Conservation (phyloP, 1,284 basidiomycete species). For the Lignosus rhinocerotis region DNA sequence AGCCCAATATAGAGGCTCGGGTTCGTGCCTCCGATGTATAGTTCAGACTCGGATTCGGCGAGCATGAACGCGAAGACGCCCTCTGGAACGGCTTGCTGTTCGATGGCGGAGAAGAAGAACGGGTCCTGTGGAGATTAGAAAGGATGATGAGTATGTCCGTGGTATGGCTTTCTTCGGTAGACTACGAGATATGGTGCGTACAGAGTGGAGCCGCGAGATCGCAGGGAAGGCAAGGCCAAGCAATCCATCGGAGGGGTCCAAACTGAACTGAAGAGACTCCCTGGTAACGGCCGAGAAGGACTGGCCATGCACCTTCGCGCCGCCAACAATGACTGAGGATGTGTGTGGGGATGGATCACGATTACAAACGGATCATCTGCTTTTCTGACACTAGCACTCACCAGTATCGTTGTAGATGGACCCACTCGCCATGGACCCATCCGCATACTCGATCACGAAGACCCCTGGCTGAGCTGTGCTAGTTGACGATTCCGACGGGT, state of each 20-base stretch:
- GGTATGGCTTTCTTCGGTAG: no score
- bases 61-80: conserved; percentile 52
- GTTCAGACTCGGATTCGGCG: conserved; percentile 42
- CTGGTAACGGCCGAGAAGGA: conserved; percentile 20
- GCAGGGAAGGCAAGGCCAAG: conserved; percentile 27
- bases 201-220: conserved; percentile 17
- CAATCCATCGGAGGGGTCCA: conserved; percentile 24
- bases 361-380: no score
- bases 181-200: not conserved
- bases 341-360: not conserved
- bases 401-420: conserved; percentile 51
- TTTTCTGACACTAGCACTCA: conserved; percentile 9
- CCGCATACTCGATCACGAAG: conserved; percentile 53
- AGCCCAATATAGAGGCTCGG: conserved; percentile 7
- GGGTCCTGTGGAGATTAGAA: conserved; percentile 5
- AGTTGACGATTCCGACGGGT: conserved; percentile 38
- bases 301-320: conserved; percentile 24
- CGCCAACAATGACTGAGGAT: not conserved
- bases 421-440: conserved; percentile 52
- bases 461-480: conserved; percentile 29
- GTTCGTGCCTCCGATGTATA: conserved; percentile 46
- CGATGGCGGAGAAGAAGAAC: conserved; percentile 46
- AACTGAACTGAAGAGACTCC: conserved; percentile 7
- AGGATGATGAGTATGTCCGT: no score
- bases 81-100: conserved; percentile 35